Base-by-base conservation (phyloP, 371 early-diverging fungal genomes). In the Haplosporangium sp. region DNA sequence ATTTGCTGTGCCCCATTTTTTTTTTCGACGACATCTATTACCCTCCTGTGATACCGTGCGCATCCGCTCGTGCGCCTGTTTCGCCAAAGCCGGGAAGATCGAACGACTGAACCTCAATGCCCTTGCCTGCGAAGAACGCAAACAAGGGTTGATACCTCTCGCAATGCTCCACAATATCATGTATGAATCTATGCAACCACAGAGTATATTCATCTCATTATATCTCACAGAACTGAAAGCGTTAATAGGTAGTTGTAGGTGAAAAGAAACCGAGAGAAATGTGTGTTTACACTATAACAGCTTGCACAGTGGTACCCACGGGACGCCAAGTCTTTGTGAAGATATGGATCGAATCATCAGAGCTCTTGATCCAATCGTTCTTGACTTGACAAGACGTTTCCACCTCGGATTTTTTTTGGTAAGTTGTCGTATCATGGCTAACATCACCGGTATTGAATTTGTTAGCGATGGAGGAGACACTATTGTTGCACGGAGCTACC, bases 81-180 rank as follows among this genome's bases (percentile, higher is more conserved):
- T 76, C 76, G 1, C 76, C 76, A 43, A 76, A 70, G 9, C 76
- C 76, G 13, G 76, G 76, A 1, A 76, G 55, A 23, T 76, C 76
- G 23, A 76, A 76, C 13, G 70, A 53, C 6, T 76, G 76, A 12
- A 76, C 70, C 36, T 76, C 71, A 13, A 76, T 76, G 12, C 76
- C 76, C 43, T 66, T 76, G 14, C 50, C 56, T 1, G 76, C 63
- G 45, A 76, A 70, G 37, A 64, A 52, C 16, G 46, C 37, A 46
- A 76, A 76, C 18, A 76, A 38, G 2, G 76, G 47, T 8, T 67
- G 70, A 40, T 76, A 76, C 14, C 71, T 37, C 51, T 76, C 76
- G 37, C 76, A 76, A 41, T 76, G 76, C 52, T 76, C 76, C 5
- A 54, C 20, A 8, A 70, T 55, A 16, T 76, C 76, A 23, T 76